phyloP scores from a whole-genome alignment of 2,329 filamentous ascomycete genomes.

The Trichophyton simii region DNA sequence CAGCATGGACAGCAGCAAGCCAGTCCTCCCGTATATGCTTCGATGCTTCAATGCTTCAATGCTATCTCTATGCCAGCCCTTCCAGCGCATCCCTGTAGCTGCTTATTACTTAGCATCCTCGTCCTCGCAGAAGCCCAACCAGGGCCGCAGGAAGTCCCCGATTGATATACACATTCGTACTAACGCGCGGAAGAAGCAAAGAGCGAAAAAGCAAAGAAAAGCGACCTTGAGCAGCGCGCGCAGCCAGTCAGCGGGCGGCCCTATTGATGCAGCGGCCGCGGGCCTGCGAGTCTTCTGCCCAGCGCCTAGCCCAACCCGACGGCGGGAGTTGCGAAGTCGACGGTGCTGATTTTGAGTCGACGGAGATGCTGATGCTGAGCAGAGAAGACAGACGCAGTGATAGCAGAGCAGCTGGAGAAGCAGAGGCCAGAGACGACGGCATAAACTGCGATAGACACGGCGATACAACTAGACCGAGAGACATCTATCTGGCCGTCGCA shows the following conservation, averaged over 20 bases:
- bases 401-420: too few species aligned
- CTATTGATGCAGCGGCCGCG: slow-evolving; percentile 1
- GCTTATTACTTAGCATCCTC: neutral
- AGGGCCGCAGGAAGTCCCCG: slow-evolving; percentile 1
- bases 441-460: too few species aligned
- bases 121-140: neutral
- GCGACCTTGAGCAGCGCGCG: neutral
- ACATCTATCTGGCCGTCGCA: neutral
- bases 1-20: too few species aligned
- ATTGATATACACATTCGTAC: slow-evolving; percentile 4
- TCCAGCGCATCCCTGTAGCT: neutral
- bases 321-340: neutral
- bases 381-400: too few species aligned
- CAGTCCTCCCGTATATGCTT: too few species aligned
- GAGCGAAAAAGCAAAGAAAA: neutral
- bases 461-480: too few species aligned
- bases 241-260: neutral
- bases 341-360: too few species aligned
- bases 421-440: too few species aligned
- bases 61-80: neutral
- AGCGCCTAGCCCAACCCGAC: neutral
- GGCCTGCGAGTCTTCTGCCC: neutral
- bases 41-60: too few species aligned
- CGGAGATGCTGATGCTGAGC: too few species aligned
- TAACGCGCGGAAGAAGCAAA: neutral